Conservation (phyloP, 2,329 filamentous ascomycete genomes). For the Trichoderma harzianum region DNA sequence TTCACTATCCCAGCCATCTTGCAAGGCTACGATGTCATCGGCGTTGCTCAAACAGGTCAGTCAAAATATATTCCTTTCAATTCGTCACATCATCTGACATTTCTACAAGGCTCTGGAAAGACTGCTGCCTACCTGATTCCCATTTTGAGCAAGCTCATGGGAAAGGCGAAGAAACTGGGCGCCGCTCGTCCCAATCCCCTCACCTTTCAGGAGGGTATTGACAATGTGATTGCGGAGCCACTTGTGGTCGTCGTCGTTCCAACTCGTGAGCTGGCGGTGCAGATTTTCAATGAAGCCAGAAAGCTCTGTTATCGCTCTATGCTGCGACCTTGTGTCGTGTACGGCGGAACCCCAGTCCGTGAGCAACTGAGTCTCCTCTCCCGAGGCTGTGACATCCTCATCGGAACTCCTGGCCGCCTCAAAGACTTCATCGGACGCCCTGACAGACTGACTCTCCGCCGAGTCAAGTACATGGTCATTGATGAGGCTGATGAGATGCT, state of each 20-base stretch:
- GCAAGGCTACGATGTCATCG: slow-evolving; percentile 76
- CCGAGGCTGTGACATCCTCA: slow-evolving; percentile 84
- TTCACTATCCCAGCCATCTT: slow-evolving; percentile 80
- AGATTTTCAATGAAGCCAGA: slow-evolving; percentile 92
- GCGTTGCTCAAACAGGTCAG: slow-evolving; percentile 85
- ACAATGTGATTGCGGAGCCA: slow-evolving; percentile 71
- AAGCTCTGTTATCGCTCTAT: slow-evolving; percentile 93
- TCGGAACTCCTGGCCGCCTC: slow-evolving; percentile 84
- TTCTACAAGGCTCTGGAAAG: slow-evolving; percentile 78
- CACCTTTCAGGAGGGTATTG: slow-evolving; percentile 48
- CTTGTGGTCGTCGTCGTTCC: slow-evolving; percentile 82
- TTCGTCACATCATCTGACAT: background rate
- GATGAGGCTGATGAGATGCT: slow-evolving; percentile 97
- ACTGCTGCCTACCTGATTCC: slow-evolving; percentile 91
- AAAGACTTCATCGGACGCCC: slow-evolving; percentile 76
- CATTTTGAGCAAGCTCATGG: slow-evolving; percentile 87
- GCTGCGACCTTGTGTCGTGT: slow-evolving; percentile 86
- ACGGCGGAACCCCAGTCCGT: slow-evolving; percentile 73
- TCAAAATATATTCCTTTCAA: background rate
- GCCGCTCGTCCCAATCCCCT: slow-evolving; percentile 68
- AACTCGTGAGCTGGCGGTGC: slow-evolving; percentile 84
- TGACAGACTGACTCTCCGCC: slow-evolving; percentile 64
- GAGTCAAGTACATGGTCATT: slow-evolving; percentile 77
- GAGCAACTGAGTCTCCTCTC: slow-evolving; percentile 70
- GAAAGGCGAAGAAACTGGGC: slow-evolving; percentile 85